Conservation (phyloP, 2,329 filamentous ascomycete species). For the Sporothrix luriei region DNA sequence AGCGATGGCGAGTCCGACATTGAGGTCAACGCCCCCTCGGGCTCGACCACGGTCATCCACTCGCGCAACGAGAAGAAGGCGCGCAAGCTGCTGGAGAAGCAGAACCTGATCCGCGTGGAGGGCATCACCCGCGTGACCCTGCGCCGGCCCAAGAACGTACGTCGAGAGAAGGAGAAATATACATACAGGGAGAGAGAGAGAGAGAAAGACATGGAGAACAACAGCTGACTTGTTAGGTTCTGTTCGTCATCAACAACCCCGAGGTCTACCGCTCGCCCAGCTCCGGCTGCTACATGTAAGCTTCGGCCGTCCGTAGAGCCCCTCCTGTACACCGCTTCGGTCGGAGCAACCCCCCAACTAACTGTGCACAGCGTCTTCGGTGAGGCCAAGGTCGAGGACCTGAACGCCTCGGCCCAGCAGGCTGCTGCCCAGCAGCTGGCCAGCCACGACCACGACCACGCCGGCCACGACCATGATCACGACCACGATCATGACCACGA, state of each 20-base stretch:
- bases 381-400: conserved; percentile 99
- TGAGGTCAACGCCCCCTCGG: conserved; percentile 71
- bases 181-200: background rate
- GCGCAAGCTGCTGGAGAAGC: conserved; percentile 97
- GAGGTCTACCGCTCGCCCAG: conserved; percentile 99
- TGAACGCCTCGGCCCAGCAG: conserved; percentile 97
- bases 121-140: conserved; percentile 98
- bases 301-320: conserved; percentile 31
- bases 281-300: conserved; percentile 99
- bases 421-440: conserved; percentile 95
- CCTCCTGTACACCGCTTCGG: background rate
- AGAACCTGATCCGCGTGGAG: conserved; percentile 92
- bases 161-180: conserved; percentile 66
- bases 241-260: conserved; percentile 99
- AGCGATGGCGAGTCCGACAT: conserved; percentile 72
- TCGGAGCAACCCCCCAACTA: background rate
- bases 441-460: conserved; percentile 67
- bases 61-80: conserved; percentile 99
- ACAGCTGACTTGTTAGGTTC: conserved; percentile 98
- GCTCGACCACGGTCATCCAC: conserved; percentile 88
- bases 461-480: conserved; percentile 69
- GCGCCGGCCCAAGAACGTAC: conserved; percentile 97
- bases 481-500: conserved; percentile 49
- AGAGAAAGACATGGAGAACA: conserved; percentile 68
- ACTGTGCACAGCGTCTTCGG: conserved; percentile 78